These are phyloP conservation scores for Solanum aculeatissimum DNA, from an alignment of 305 asterid species.

Conservation along the genomic window DNA sequence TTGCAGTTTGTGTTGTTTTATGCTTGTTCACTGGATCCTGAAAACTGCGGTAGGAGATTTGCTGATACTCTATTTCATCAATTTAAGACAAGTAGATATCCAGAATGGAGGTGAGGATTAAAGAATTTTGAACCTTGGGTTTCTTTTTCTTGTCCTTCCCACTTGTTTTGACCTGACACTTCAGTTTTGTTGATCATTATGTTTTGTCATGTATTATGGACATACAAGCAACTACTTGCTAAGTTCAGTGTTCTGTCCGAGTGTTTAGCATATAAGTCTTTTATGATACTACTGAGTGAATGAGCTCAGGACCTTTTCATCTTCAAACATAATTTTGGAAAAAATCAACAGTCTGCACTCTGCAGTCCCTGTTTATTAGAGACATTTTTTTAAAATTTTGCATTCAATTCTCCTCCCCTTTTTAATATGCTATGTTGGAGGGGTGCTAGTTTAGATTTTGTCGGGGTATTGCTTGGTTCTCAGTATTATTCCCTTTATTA, in stretches of 20 bases:
- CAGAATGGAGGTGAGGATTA: slow-evolving; percentile 53
- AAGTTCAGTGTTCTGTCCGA: neutral
- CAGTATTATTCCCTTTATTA: neutral
- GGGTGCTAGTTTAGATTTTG: neutral
- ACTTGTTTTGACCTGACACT: neutral
- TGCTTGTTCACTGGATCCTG: slow-evolving; percentile 95
- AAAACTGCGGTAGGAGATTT: slow-evolving; percentile 59
- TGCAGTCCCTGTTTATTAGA: neutral
- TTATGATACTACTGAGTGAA: neutral
- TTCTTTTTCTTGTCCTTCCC: neutral
- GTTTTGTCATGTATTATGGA: neutral
- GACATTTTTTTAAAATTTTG: neutral
- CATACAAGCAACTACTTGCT: neutral
- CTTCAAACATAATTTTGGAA: neutral
- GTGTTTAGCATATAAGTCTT: neutral
- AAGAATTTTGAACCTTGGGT: neutral
- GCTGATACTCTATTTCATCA: slow-evolving; percentile 30
- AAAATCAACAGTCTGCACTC: neutral
- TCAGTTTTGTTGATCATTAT: neutral
- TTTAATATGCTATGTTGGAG: neutral
- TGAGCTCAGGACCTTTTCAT: neutral
- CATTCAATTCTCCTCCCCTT: neutral
- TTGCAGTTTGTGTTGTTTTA: slow-evolving; percentile 91
- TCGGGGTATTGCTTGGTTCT: neutral
- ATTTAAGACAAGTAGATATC: slow-evolving; percentile 36